Conservation (phyloP, 1,284 basidiomycete species). For the Boletus mariae region DNA sequence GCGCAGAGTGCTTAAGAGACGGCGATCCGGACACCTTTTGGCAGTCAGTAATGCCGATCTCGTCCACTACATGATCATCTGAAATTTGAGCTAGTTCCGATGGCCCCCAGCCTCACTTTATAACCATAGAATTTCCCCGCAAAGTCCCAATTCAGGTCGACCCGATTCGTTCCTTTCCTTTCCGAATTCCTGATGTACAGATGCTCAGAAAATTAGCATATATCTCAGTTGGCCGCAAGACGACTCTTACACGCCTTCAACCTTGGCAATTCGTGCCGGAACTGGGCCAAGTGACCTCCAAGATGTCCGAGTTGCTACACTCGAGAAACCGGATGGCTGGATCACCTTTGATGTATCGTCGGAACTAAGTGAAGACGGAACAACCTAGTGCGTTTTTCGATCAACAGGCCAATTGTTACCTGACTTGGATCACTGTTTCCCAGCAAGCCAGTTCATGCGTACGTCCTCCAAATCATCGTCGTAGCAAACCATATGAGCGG, state of each 20-base stretch:
- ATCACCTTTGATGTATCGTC: conserved; percentile 84
- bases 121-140: conserved; percentile 90
- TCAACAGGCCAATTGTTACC: neutral
- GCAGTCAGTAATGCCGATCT: conserved; percentile 69
- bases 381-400: conserved; percentile 50
- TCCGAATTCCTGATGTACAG: neutral
- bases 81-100: conserved; percentile 68
- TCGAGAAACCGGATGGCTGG: conserved; percentile 95
- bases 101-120: conserved; percentile 94
- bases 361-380: conserved; percentile 74
- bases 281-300: conserved; percentile 91
- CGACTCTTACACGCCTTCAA: conserved; percentile 96
- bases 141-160: conserved; percentile 85
- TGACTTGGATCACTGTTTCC: neutral
- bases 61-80: neutral
- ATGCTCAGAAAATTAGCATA: conserved; percentile 81
- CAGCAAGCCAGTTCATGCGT: conserved; percentile 85
- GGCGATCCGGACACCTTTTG: conserved; percentile 91
- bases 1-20: conserved; percentile 88
- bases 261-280: conserved; percentile 86
- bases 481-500: conserved; percentile 96
- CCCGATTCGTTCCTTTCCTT: neutral
- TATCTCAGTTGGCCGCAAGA: conserved; percentile 85
- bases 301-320: conserved; percentile 80
- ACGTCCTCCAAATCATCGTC: conserved; percentile 88